Base-by-base conservation (phyloP, 164 flowering plant species). In the Cinnamomum chago region DNA sequence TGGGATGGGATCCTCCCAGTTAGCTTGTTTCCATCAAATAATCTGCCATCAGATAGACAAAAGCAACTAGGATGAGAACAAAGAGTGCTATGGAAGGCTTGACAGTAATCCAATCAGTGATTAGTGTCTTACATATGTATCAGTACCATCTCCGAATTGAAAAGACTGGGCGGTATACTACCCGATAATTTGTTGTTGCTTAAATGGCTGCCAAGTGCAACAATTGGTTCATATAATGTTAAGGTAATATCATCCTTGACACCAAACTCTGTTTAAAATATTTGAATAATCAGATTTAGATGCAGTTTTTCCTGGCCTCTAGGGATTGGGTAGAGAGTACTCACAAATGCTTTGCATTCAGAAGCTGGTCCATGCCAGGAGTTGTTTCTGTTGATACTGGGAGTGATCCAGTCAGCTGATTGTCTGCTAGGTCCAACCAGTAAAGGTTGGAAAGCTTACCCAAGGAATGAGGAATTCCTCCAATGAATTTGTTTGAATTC, bases 371-470 rank as follows among this genome's bases (percentile, higher is more conserved):
- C 77, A 95, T 77, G 52, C 99, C 99, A 20, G 94, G 91, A 64
- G 83, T 40, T 23, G 72, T 72, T 58, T 50, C 17, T 51, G 88
- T 84, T 65, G 99, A 93, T 70, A 92, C 84, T 3, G 99, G 98
- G 52, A 95, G 23, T 6, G 86, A 1, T 75, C 98, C 99, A 68
- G 78, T 85, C 75, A 95, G 75, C 84, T 89, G 88, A 80, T 95
- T 95, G 65, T 92, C 98, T 23, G 99, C 93, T 66, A 93, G 69
- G 81, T 95, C 99, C 70, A 95, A 81, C 98, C 99, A 95, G 81
- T 90, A 90, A 24, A 95, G 84, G 20, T 93, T 81, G 47, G 90
- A 83, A 58, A 93, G 94, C n/a, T 79, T 88, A 10, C 99, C 99
- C 75, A 93, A 77, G 47, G 96, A 85, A 66, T 90, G 79, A 50